Conservation (phyloP, 257 asterid genomes). For the Solanum etuberosum region DNA sequence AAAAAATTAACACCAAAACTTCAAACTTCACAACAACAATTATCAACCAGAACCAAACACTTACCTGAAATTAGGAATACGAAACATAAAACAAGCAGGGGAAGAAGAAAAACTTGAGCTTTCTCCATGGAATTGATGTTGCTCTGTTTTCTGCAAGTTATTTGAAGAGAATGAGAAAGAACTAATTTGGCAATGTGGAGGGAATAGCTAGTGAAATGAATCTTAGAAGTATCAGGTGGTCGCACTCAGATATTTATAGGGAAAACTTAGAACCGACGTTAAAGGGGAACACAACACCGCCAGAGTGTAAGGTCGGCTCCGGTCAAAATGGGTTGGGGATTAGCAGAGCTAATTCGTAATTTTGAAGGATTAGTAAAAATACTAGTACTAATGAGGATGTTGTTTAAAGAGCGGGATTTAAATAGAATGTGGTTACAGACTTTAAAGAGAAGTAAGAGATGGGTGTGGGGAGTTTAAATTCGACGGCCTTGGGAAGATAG, state of each 20-base stretch:
- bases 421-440: not conserved
- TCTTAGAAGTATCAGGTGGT: too few species aligned
- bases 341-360: not conserved
- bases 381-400: not conserved
- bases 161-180: not conserved
- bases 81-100: not conserved
- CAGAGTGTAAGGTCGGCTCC: slow-evolving; percentile 13
- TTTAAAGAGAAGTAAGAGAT: not conserved
- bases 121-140: slow-evolving; percentile 3
- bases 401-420: not conserved
- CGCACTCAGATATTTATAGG: not conserved
- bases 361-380: not conserved
- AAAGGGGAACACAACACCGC: slow-evolving; percentile 5
- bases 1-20: not conserved
- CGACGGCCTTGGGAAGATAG: not conserved
- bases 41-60: not conserved
- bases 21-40: not conserved
- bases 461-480: not conserved
- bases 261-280: not conserved
- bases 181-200: not conserved
- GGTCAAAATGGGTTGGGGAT: not conserved
- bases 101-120: not conserved
- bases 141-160: not conserved
- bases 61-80: slow-evolving; percentile 20
- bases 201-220: not conserved